A percentile compares a stretch with the other conserved stretches of the same genome.
phyloP scores from a whole-genome alignment of 768 basidiomycete species.

The Termitomyces sp. region DNA sequence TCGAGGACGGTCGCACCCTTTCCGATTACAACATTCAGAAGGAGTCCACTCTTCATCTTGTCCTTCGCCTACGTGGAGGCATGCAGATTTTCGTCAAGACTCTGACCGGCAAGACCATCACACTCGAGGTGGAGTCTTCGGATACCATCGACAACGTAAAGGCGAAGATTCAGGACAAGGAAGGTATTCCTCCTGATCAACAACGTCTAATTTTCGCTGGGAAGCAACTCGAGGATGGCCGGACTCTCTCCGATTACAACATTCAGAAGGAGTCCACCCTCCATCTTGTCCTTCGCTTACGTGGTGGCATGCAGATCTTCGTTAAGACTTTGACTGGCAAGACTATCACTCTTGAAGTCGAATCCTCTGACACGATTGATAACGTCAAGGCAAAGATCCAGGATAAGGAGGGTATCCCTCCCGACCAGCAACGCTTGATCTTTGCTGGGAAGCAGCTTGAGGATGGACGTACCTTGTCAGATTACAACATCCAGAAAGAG shows the following conservation, averaged over 20 bases:
- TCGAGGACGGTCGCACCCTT: constrained; percentile 87
- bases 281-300: constrained; percentile 70
- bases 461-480: constrained; percentile 73
- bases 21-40: constrained; percentile 93
- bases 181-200: constrained; percentile 82
- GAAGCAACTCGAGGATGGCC: constrained; percentile 92
- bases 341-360: constrained; percentile 74
- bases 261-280: constrained; percentile 81
- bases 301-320: constrained; percentile 71
- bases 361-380: constrained; percentile 74
- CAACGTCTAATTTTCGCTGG: constrained; percentile 92
- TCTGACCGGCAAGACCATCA: constrained; percentile 88
- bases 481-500: constrained; percentile 78
- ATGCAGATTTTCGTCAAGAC: constrained; percentile 94
- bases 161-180: constrained; percentile 80
- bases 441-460: constrained; percentile 80
- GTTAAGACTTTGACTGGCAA: constrained; percentile 73
- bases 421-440: constrained; percentile 76
- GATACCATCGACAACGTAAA: constrained; percentile 93
- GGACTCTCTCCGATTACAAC: constrained; percentile 82
- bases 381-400: constrained; percentile 78
- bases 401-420: constrained; percentile 79
- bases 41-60: constrained; percentile 79
- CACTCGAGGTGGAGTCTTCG: constrained; percentile 88
- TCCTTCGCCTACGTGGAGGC: constrained; percentile 83